Evolutionary conservation across 1,284 basidiomycete species (phyloP), one percentile per base, ranked within the genome.

Genomic region (Rhodofomes roseus): DNA sequence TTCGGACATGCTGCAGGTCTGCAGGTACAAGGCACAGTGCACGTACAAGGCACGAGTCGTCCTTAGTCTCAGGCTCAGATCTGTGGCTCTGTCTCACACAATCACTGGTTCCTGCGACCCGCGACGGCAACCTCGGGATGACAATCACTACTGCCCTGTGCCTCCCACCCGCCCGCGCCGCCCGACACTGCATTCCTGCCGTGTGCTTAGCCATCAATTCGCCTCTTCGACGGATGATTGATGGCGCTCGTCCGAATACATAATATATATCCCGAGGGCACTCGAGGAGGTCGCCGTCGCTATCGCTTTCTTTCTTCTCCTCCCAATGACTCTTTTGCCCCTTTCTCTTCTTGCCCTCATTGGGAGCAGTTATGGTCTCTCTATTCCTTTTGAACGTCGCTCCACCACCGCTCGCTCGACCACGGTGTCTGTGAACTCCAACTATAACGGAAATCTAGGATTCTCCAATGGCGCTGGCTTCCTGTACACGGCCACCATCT

Each of bases 311-410:
- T 23, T 52, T 52, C 37, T 44, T 14, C 37, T 44, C 14, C 34
- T 53, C 43, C 41, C 29, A 37, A 60, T 60, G 59, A 22, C 50
- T 46, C 34, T 56, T 46, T 34, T 60, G 25, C 48, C 55, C 23
- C 59, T 60, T 44, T 53, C 55, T 27, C 31, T 56, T 34, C 56
- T 60, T 31, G 37, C 50, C n/a, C 31, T 52, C 31, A 52, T 60
- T 22, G 48, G 54, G 25, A 40, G 54, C 50, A 44, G 25, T 48
- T 48, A 43, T 56, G 54, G 44, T n/a, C 48, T 56, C 12, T 31
- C 22, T 39, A 37, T 56, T 46, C 54, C 59, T 11, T 51, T 56
- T 27, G 46, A 48, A 11, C 54, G 55, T n/a, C 59, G 54, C 23
- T 41, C 53, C 20, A 12, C 20, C 50, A 7, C n/a, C 23, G 11